A percentile compares a stretch with the other conserved stretches of the same genome.
These are phyloP conservation scores for Paxillus ammoniavirescens DNA, from an alignment of 768 basidiomycete genomes.

Conservation along the genomic window DNA sequence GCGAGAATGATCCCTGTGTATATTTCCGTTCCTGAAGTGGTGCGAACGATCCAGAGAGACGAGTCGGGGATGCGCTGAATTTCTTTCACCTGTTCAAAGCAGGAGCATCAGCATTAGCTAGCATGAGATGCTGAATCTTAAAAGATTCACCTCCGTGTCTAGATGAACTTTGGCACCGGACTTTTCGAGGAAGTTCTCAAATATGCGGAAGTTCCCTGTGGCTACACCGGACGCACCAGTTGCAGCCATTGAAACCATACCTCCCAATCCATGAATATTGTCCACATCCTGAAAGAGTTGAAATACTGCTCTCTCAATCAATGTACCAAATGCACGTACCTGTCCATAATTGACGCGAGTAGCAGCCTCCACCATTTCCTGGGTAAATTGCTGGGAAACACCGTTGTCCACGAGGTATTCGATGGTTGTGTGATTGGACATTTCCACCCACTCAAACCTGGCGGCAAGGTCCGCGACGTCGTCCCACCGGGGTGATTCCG, in stretches of 20 bases:
- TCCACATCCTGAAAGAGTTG: slow-evolving; percentile 51
- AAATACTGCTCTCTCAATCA: neutral
- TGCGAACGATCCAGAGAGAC: slow-evolving; percentile 54
- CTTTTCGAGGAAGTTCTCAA: slow-evolving; percentile 72
- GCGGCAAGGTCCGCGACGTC: slow-evolving; percentile 58
- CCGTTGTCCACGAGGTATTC: slow-evolving; percentile 57
- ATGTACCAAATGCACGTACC: slow-evolving; percentile 33
- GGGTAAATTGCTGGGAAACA: slow-evolving; percentile 56
- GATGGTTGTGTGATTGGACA: slow-evolving; percentile 49
- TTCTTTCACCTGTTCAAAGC: slow-evolving; percentile 44
- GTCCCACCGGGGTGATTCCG: slow-evolving; percentile 57
- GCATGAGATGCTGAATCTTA: too few species aligned
- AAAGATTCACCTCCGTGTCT: slow-evolving; percentile 56
- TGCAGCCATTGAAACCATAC: slow-evolving; percentile 69
- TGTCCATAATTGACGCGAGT: slow-evolving; percentile 86
- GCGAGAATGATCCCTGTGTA: slow-evolving; percentile 85
- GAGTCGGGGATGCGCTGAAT: slow-evolving; percentile 47
- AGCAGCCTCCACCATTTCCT: slow-evolving; percentile 76
- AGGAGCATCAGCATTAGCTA: neutral
- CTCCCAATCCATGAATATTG: slow-evolving; percentile 76
- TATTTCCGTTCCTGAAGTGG: slow-evolving; percentile 40
- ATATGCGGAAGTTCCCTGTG: slow-evolving; percentile 85
- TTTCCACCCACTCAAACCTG: slow-evolving; percentile 46
- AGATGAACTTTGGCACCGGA: slow-evolving; percentile 71
- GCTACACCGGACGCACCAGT: slow-evolving; percentile 60